Base-by-base conservation (phyloP, 345 rosid species). In the Garcia nutans region DNA sequence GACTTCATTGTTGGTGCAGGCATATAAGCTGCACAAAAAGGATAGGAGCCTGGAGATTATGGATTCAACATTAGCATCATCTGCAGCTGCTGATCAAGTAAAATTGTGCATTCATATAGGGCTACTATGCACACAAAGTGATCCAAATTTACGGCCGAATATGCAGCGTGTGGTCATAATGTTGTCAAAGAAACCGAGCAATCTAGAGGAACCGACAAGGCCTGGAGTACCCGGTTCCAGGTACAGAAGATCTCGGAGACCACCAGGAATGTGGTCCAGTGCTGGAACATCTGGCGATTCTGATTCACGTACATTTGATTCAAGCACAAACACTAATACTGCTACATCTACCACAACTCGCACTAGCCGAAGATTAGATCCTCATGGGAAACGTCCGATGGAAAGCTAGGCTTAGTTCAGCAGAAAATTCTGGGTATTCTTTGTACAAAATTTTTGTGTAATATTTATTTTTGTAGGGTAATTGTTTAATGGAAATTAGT, bases 101-200 rank as follows among this genome's bases (percentile, higher is more conserved):
- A 88, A 79, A 24, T 84, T 78, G 78, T 92, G 97, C 71, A 85
- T 96, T 64, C 97, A 91, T 58, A 82, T 96, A 5, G 98, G 94
- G 19, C 80, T 96, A 42, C 85, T 96, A 37, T 96, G 99, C 85
- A 86, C 88, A 0, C 99, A 93, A 79, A 88, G 93, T 3, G 97
- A 96, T 62, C 97, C 97, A 0, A 83, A 84, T 12, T 16, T 76
- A 33, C 88, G 99, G 64, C 99, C 99, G 0, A 10, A 37, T 0
- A 92, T 96, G 97, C 65, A 82, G 31, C 88, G 95, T 2, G 88
- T 96, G 0, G 92, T 88, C 49, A 71, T 91, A 59, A 66, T 89
- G 86, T 86, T 93, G 59, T 91, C 97, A 6, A 89, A 80, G 86
- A 92, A 80, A 83, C 88, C 90, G 0, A 54, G 71, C 28, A 20